Conservation (phyloP, 306 rosid genomes). For the Trifolium subterraneum region DNA sequence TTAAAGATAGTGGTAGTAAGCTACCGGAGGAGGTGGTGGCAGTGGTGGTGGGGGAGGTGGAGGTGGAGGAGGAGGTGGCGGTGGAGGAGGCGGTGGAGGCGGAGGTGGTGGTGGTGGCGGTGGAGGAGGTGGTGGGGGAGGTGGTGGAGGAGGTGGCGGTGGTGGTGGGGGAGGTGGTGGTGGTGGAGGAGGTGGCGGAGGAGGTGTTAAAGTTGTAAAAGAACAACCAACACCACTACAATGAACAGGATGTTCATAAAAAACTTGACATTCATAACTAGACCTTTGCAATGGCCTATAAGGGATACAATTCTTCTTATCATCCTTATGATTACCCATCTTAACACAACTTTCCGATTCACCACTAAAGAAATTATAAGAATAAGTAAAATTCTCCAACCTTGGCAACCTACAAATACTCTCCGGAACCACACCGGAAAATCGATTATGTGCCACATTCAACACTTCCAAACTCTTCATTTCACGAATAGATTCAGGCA, state of each 20-base stretch:
- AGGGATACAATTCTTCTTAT: constrained; percentile 70
- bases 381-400: constrained; percentile 78
- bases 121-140: rapidly evolving
- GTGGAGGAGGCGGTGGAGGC: not conserved
- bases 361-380: constrained; percentile 65
- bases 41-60: not conserved
- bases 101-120: not conserved
- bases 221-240: constrained; percentile 65
- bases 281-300: constrained; percentile 71
- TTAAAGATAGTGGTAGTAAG: constrained; percentile 41
- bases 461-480: constrained; percentile 82
- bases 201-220: constrained; percentile 2
- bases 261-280: constrained; percentile 54
- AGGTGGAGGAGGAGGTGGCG: not conserved
- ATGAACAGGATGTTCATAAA: constrained; percentile 56
- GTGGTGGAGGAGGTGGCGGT: rapidly evolving
- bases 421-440: constrained; percentile 71
- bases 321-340: constrained; percentile 57
- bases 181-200: rapidly evolving
- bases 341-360: constrained; percentile 63
- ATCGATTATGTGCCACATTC: constrained; percentile 68
- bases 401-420: constrained; percentile 66
- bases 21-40: not conserved
- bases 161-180: rapidly evolving
- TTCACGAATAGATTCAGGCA: constrained; percentile 63